phyloP scores from a whole-genome alignment of 768 basidiomycete species.

The Mycena capillaripes region DNA sequence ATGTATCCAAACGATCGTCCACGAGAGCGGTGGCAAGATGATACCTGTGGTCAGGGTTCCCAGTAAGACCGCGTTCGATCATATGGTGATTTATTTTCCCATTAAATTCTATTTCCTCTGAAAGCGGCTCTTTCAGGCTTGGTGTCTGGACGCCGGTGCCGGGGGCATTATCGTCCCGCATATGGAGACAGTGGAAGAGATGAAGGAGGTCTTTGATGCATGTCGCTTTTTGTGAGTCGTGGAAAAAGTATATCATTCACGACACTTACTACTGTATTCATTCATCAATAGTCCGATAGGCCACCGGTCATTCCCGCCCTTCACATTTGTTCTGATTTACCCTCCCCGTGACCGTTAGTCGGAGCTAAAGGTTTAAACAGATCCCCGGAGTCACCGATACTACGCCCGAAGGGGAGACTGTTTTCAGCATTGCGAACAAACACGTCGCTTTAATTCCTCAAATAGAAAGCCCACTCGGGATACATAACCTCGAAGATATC shows the following conservation, averaged over 20 bases:
- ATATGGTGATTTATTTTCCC: conserved; percentile 13
- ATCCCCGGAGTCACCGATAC: conserved; percentile 28
- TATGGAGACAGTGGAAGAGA: conserved; percentile 26
- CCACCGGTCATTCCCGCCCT: conserved; percentile 30
- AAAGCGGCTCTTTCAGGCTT: not conserved
- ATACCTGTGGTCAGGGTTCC: conserved; percentile 32
- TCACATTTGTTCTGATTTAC: conserved; percentile 16
- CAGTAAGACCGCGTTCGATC: conserved; percentile 31
- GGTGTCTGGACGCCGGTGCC: conserved; percentile 30
- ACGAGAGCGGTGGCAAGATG: conserved; percentile 32
- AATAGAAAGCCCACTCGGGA: conserved; percentile 62
- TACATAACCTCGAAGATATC: conserved; percentile 77
- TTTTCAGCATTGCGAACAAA: conserved; percentile 28
- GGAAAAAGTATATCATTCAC: not conserved
- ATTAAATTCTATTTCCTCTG: no score
- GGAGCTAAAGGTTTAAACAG: not conserved
- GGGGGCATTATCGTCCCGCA: conserved; percentile 32
- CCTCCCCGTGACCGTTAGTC: not conserved
- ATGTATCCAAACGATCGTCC: conserved; percentile 30
- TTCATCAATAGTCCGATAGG: conserved; percentile 16
- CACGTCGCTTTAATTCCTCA: conserved; percentile 34
- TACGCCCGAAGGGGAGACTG: not conserved
- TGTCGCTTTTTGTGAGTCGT: conserved; percentile 30
- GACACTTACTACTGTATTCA: not conserved
- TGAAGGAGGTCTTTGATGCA: conserved; percentile 18